Evolutionary conservation across 2,329 filamentous ascomycete genomes (phyloP), one percentile per base, ranked within the genome.

Genomic region (Trichophyton verrucosum): DNA sequence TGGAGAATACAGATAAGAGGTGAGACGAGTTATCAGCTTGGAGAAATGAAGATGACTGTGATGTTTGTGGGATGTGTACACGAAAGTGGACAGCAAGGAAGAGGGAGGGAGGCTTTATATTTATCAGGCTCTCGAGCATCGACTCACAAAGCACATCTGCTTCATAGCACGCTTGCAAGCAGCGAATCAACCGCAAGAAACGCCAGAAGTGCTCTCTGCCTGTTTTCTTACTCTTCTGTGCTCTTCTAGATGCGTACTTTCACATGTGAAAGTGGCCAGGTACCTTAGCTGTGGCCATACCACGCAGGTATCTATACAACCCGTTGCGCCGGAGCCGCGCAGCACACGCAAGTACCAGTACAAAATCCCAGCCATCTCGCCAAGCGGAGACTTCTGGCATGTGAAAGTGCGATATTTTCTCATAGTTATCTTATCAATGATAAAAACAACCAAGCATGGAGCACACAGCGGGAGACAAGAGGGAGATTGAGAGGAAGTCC

Each of bases 401-500:
- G 51, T 55, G 51, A 55, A 53, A 53, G 49, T 55, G 51, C 51
- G 51, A 44, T n/a, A 42, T 20, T 55, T 36, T 33, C 33, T 20
- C 33, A 33, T 38, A 38, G 11, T 13, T 38, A 38, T 38, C 33
- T 38, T 38, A 38, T 38, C 33, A 38, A 38, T 3, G 33, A 55
- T 55, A 15, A 13, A 44, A 44, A 42, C 24, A 22, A 55, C 3
- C 27, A 20, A 55, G 7, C 9, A 17, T 13, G 33, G n/a, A 33
- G 27, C 27, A 55, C 5, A 33, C 5, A 8, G 17, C 11, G 24
- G n/a, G 27, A n/a, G 20, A 20, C 24, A 33, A 33, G 27, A 33
- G 11, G 27, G 15, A 49, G 17, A 30, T n/a, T 22, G 20, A 49
- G 46, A 22, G 13, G 20, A 49, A 15, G 8, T 24, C 49, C 49